phyloP scores from a whole-genome alignment of 2,329 filamentous ascomycete genomes.

The Ophidiomyces ophidiicola region DNA sequence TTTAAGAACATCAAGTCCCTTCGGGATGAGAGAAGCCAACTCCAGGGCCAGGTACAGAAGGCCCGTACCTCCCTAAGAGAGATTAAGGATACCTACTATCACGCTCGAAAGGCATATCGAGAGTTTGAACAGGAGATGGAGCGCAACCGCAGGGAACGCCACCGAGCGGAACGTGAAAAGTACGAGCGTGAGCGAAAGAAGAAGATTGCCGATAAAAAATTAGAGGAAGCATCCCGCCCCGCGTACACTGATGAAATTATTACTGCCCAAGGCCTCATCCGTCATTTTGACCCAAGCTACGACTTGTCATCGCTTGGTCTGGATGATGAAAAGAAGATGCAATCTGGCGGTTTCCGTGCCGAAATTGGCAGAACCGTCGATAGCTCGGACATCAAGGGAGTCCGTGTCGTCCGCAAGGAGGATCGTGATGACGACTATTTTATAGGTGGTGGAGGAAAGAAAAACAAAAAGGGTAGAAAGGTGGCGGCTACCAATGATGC shows the following conservation, averaged over 20 bases:
- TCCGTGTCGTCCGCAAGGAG: constrained; percentile 71
- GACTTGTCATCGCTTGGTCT: constrained; percentile 51
- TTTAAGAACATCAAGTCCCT: constrained; percentile 79
- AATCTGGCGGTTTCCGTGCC: constrained; percentile 61
- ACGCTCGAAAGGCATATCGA: constrained; percentile 66
- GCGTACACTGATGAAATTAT: constrained; percentile 91
- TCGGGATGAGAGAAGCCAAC: constrained; percentile 71
- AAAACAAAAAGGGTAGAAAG: constrained; percentile 82
- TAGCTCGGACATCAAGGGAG: constrained; percentile 71
- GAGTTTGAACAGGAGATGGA: constrained; percentile 75
- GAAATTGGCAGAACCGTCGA: constrained; percentile 74
- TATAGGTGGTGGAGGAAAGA: constrained; percentile 58
- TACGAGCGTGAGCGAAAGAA: constrained; percentile 39
- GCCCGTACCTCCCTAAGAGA: constrained; percentile 73
- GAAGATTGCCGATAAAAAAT: constrained; percentile 44
- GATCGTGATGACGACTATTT: constrained; percentile 81
- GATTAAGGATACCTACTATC: constrained; percentile 80
- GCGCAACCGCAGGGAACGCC: constrained; percentile 62
- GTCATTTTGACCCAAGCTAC: constrained; percentile 79
- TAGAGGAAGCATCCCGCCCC: constrained; percentile 49
- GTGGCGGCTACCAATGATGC: constrained; percentile 36
- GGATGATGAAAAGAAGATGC: constrained; percentile 33
- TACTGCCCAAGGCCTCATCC: constrained; percentile 72
- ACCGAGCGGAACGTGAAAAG: constrained; percentile 61
- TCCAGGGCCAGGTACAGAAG: constrained; percentile 74